A percentile compares a stretch with the other conserved stretches of the same genome.
phyloP scores from a whole-genome alignment of 2,329 filamentous ascomycete species.

The Fusarium sp. region DNA sequence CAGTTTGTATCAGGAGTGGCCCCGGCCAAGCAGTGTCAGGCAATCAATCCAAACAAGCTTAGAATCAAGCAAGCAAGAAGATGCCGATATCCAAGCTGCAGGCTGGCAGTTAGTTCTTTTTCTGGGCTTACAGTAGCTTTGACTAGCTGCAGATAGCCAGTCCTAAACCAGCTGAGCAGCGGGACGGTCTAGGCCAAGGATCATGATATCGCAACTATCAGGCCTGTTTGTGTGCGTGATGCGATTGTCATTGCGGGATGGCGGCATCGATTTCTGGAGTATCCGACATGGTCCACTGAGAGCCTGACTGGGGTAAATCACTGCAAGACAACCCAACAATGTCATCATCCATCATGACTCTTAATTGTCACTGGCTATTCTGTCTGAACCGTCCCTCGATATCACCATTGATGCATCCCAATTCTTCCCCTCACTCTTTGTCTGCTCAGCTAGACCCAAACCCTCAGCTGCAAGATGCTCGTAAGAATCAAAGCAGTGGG shows the following conservation, averaged over 20 bases:
- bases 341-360: background rate
- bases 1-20: background rate
- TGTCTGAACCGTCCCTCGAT: background rate
- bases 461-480: constrained; percentile 19
- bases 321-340: constrained; percentile 10
- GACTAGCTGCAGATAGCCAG: constrained; percentile 17
- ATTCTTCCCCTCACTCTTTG: background rate
- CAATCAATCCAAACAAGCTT: constrained; percentile 24
- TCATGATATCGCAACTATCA: constrained; percentile 14
- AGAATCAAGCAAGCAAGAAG: constrained; percentile 15
- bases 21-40: constrained; percentile 21
- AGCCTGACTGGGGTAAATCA: constrained; percentile 12
- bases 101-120: background rate
- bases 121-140: constrained; percentile 12
- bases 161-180: constrained; percentile 32
- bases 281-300: background rate
- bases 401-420: background rate
- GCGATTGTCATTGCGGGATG: constrained; percentile 24
- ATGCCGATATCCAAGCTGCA: constrained; percentile 17
- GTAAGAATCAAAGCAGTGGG: constrained; percentile 25
- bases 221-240: constrained; percentile 18
- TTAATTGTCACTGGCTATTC: background rate
- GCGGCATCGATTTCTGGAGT: constrained; percentile 23
- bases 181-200: constrained; percentile 19
- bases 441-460: background rate